Evolutionary conservation across 768 basidiomycete species (phyloP).

Genomic region (Phlebiopsis gigantea): DNA sequence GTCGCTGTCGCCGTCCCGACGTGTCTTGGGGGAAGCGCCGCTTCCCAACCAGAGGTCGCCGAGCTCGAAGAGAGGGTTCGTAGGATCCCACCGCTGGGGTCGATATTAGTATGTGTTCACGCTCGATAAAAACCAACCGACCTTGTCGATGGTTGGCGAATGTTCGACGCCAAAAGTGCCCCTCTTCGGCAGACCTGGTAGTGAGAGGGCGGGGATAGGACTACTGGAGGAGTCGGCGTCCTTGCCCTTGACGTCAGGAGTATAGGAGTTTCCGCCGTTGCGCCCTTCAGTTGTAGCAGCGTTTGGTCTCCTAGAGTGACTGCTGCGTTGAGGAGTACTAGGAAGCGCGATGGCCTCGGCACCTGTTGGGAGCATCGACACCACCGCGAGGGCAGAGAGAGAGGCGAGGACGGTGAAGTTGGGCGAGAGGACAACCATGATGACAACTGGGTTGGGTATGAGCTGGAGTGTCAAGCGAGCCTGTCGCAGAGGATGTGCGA

Average conservation of each 20-base stretch:
- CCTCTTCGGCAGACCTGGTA: not conserved
- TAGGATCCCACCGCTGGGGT: constrained; percentile 17
- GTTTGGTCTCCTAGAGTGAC: not conserved
- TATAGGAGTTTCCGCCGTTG: not conserved
- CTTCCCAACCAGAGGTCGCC: constrained; percentile 17
- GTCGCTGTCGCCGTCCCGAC: constrained; percentile 11
- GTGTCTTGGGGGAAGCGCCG: not conserved
- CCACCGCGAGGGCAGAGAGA: constrained; percentile 39
- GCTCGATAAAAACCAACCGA: not conserved
- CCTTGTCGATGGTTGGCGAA: not conserved
- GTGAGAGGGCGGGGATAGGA: not conserved
- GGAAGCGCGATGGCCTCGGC: constrained; percentile 34
- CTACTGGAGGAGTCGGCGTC: not conserved
- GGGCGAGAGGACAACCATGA: constrained; percentile 46
- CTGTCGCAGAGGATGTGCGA: constrained; percentile 17
- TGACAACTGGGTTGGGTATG: constrained; percentile 14
- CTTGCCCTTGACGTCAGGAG: not conserved
- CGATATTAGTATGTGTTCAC: not conserved
- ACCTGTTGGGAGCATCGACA: constrained; percentile 31
- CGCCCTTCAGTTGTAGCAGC: not conserved
- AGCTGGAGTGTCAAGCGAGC: constrained; percentile 16
- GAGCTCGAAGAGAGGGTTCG: constrained; percentile 16
- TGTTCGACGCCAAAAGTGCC: not conserved
- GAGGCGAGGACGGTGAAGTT: constrained; percentile 44
- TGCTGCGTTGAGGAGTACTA: constrained; percentile 15